Percentiles rank a stretch among this genome's conserved stretches.
Conservation (phyloP, 2,329 filamentous ascomycete species). For the Pseudocercospora vitis region DNA sequence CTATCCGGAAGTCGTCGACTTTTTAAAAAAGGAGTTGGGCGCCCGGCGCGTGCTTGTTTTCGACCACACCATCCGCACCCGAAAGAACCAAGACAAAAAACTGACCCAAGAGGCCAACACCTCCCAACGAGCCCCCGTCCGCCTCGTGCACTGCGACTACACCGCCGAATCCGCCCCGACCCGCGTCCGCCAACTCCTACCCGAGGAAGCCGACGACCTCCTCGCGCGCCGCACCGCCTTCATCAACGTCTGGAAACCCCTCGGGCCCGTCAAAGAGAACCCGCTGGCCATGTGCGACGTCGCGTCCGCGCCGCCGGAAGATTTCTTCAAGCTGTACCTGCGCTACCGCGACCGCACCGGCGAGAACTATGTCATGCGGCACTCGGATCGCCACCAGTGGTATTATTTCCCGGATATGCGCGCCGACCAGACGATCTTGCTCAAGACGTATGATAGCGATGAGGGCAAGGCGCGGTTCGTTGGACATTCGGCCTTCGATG, state of each 20-base stretch:
- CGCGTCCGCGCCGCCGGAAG: slow-evolving; percentile 36
- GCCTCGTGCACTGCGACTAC: slow-evolving; percentile 55
- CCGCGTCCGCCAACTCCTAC: slow-evolving; percentile 48
- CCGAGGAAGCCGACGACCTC: slow-evolving; percentile 45
- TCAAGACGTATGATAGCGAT: slow-evolving; percentile 45
- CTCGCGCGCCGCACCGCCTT: slow-evolving; percentile 50
- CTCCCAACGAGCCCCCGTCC: slow-evolving; percentile 47
- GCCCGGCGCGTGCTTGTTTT: slow-evolving; percentile 50
- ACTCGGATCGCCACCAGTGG: slow-evolving; percentile 41
- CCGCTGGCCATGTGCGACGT: slow-evolving; percentile 46
- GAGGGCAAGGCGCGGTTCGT: slow-evolving; percentile 39
- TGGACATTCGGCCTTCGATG: slow-evolving; percentile 43
- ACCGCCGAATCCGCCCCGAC: slow-evolving; percentile 46
- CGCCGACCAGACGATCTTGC: slow-evolving; percentile 40
- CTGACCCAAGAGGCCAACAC: slow-evolving; percentile 40
- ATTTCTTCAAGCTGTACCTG: slow-evolving; percentile 46
- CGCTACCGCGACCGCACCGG: slow-evolving; percentile 43
- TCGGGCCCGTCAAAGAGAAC: slow-evolving; percentile 44
- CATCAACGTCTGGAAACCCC: slow-evolving; percentile 55
- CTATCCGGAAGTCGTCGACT: slow-evolving; percentile 50
- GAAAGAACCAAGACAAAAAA: slow-evolving; percentile 36
- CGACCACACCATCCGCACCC: slow-evolving; percentile 52
- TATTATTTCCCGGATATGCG: slow-evolving; percentile 44
- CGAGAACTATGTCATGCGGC: slow-evolving; percentile 45
- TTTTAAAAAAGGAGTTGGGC: slow-evolving; percentile 48